Base-by-base conservation (phyloP, 306 rosid species). In the Cercis canadensis region DNA sequence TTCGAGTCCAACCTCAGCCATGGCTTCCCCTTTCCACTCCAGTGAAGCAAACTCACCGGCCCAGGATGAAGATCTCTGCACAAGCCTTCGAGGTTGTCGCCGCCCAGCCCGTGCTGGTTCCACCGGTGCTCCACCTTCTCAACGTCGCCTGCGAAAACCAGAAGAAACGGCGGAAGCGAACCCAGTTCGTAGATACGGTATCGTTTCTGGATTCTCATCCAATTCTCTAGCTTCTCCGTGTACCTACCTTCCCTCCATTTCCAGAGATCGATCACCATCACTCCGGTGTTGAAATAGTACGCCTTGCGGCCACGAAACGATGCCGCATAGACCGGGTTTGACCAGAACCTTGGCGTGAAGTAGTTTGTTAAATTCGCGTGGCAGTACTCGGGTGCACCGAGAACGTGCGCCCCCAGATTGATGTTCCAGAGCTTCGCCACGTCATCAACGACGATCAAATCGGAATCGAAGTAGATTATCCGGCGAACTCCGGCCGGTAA, bases 11-110 rank as follows among this genome's bases (percentile, higher is more conserved):
- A 75, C 44, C 98, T 77, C 11, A 90, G 84, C 98, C 98, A 92
- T 0, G 98, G 98, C 77, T 92, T 92, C 32, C 98, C 98, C 31
- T 92, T 92, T 4, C 97, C 98, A 63, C 98, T 92, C 98, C 98
- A 92, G 57, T 90, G 98, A 31, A 92, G 82, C 3, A 92, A 71
- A 62, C 98, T 92, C 52, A 87, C 97, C 4, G 92, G 97, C 13
- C 98, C 98, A 0, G 96, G 90, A 31, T 92, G 98, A 29, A 92
- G 87, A 60, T 92, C 85, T 8, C 96, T 73, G 57, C 98, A 90
- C 0, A 88, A 80, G 0, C 97, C 98, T 62, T 86, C 87, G 51
- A 92, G 70, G 21, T 92, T 92, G 16, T 92, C 98, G 2, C 98
- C 96, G 2, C 98, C 98, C 1, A 90, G 91, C 1, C 98, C 96